These are phyloP conservation scores for Phytophthora agathidicida DNA, from an alignment of 352 stramenopile genomes.

Conservation along the genomic window DNA sequence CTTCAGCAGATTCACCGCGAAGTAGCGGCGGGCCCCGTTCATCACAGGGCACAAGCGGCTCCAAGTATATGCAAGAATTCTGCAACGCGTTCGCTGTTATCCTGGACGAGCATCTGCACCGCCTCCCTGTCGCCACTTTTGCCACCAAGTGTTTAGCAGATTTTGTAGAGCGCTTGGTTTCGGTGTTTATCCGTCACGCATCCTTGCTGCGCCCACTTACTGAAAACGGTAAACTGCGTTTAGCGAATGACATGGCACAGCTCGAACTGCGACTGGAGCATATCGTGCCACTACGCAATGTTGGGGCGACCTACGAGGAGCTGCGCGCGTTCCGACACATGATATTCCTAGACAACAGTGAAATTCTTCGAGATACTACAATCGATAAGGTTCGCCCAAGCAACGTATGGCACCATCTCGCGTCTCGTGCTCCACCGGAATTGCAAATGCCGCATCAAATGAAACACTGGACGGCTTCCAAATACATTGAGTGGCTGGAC, in stretches of 20 bases:
- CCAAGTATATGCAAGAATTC: conserved; percentile 86
- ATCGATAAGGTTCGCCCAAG: conserved; percentile 85
- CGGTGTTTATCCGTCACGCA: conserved; percentile 79
- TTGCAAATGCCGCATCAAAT: conserved; percentile 79
- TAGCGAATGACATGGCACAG: conserved; percentile 88
- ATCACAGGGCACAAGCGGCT: conserved; percentile 42
- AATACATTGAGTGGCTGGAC: conserved; percentile 87
- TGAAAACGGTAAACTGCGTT: conserved; percentile 76
- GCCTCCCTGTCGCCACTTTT: conserved; percentile 58
- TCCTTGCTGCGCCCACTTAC: conserved; percentile 74
- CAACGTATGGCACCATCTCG: conserved; percentile 89
- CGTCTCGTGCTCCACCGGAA: conserved; percentile 67
- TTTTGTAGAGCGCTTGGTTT: conserved; percentile 76
- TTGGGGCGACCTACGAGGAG: conserved; percentile 76
- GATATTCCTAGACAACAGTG: conserved; percentile 76
- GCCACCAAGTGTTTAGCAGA: conserved; percentile 62
- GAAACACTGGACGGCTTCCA: conserved; percentile 71
- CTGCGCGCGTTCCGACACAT: conserved; percentile 83
- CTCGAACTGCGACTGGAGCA: conserved; percentile 74
- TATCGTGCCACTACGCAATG: conserved; percentile 58
- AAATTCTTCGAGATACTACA: conserved; percentile 66
- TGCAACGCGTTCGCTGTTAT: conserved; percentile 62
- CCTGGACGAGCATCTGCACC: conserved; percentile 77
- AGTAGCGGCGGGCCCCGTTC: conserved; percentile 22
- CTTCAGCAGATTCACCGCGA: conserved; percentile 12